phyloP scores from a whole-genome alignment of 83 land plant genomes.

The Thuja plicata region DNA sequence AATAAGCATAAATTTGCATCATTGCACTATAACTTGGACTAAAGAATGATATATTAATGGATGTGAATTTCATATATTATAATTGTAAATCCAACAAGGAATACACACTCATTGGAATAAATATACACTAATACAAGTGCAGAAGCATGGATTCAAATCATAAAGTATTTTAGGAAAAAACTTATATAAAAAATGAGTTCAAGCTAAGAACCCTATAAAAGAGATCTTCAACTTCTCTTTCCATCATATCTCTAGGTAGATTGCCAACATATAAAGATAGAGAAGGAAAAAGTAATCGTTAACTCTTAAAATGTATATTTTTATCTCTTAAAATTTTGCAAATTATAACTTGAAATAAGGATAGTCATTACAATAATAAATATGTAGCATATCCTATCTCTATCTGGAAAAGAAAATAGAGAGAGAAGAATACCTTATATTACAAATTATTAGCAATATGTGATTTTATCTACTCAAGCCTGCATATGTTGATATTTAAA shows the following conservation, averaged over 20 bases:
- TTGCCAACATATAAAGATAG: slow-evolving; percentile 78
- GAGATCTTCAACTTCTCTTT: slow-evolving; percentile 69
- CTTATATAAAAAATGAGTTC: neutral
- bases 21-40: neutral
- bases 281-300: no score
- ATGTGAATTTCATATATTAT: neutral
- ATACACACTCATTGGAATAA: neutral
- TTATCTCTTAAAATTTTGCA: no score
- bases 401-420: no score
- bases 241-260: slow-evolving; percentile 64
- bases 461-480: no score
- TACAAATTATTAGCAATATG: no score
- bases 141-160: neutral
- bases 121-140: neutral
- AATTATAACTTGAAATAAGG: no score
- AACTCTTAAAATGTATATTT: no score
- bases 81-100: neutral
- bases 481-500: no score
- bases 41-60: neutral
- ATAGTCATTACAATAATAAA: no score
- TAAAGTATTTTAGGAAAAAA: neutral
- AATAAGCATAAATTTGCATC: neutral
- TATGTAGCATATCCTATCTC: no score
- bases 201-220: no score
- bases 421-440: no score